Percentiles rank a stretch among this genome's conserved stretches.
phyloP scores from a whole-genome alignment of 1,139 yeast species.

The Scheffersomyces titani region DNA sequence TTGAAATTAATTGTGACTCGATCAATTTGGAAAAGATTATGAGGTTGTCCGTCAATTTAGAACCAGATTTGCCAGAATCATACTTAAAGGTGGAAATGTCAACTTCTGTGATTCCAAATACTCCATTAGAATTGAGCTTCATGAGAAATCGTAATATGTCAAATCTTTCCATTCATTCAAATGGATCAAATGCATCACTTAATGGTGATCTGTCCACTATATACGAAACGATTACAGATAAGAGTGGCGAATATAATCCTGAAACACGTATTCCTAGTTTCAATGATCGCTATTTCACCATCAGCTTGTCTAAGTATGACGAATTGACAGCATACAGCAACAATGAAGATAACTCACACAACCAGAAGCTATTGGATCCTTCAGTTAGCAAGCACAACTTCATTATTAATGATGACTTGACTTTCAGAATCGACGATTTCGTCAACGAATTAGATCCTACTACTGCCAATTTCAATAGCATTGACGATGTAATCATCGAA shows the following conservation, averaged over 20 bases:
- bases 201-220: neutral
- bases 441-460: constrained; percentile 30
- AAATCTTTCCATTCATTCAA: constrained; percentile 30
- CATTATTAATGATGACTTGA: constrained; percentile 34
- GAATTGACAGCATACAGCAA: constrained; percentile 21
- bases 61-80: constrained; percentile 44
- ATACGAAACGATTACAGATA: neutral
- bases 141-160: constrained; percentile 16
- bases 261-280: constrained; percentile 34
- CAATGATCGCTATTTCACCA: constrained; percentile 39
- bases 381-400: constrained; percentile 28
- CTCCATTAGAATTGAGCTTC: constrained; percentile 12
- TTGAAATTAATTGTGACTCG: constrained; percentile 44
- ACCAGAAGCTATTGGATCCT: constrained; percentile 18
- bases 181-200: constrained; percentile 22
- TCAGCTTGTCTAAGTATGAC: constrained; percentile 39
- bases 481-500: constrained; percentile 30
- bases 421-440: constrained; percentile 43
- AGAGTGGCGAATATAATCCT: constrained; percentile 14
- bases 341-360: constrained; percentile 5
- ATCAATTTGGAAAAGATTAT: constrained; percentile 39
- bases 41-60: constrained; percentile 39
- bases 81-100: constrained; percentile 23
- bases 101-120: constrained; percentile 5
- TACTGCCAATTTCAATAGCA: constrained; percentile 18